Percentiles rank a stretch among this genome's conserved stretches.
Conservation (phyloP, 2,329 filamentous ascomycete genomes). For the Talaromyces sp. region DNA sequence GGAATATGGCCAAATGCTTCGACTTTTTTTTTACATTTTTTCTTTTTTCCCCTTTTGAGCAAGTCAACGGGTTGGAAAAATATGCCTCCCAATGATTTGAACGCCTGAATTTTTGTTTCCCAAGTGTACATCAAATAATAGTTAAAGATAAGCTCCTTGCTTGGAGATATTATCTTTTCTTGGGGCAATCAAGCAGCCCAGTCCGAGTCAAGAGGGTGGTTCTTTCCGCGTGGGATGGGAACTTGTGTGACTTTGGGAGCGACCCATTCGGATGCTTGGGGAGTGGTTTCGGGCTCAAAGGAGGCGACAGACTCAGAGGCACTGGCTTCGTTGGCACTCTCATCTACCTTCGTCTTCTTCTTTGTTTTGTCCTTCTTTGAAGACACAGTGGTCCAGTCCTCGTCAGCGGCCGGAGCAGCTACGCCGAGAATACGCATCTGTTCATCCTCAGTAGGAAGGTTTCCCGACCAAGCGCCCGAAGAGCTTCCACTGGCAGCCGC, state of each 20-base stretch:
- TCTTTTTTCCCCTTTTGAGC: background rate
- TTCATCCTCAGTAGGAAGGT: conserved; percentile 59
- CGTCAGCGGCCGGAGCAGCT: conserved; percentile 40
- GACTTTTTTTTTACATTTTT: background rate
- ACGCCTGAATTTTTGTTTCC: background rate
- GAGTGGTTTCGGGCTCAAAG: conserved; percentile 8
- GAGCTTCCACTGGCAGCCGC: conserved; percentile 20
- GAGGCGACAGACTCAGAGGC: conserved; percentile 29
- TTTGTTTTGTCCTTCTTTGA: conserved; percentile 56
- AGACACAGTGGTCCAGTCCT: conserved; percentile 60
- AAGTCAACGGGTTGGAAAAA: background rate
- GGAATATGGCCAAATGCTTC: background rate
- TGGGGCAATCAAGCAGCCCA: conserved; percentile 35
- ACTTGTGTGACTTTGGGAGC: conserved; percentile 33
- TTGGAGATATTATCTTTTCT: background rate
- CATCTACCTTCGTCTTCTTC: conserved; percentile 40
- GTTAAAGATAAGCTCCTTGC: no score
- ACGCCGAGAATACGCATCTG: conserved; percentile 54
- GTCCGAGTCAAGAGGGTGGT: conserved; percentile 46
- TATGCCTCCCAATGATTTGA: conserved; percentile 2
- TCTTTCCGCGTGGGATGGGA: conserved; percentile 30
- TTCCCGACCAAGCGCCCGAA: conserved; percentile 44
- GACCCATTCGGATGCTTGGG: conserved; percentile 23
- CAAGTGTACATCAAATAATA: background rate
- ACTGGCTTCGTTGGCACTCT: conserved; percentile 46